These are phyloP conservation scores for Diutina catenulata DNA, from an alignment of 1,139 yeast genomes.

Conservation along the genomic window DNA sequence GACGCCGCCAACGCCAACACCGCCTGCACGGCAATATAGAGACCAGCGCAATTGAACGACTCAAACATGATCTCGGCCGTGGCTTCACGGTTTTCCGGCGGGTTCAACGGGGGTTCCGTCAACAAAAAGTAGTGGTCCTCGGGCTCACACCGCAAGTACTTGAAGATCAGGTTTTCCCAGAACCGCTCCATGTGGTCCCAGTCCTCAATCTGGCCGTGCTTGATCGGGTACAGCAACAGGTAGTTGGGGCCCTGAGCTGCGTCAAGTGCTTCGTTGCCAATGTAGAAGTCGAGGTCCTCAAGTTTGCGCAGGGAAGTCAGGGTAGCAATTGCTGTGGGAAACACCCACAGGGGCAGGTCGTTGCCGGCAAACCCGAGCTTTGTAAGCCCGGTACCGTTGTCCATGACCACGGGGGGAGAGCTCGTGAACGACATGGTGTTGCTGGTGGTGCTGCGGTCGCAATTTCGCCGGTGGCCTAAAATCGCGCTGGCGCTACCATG, in stretches of 20 bases:
- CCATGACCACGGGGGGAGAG: slow-evolving; percentile 94
- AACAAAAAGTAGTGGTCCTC: slow-evolving; percentile 93
- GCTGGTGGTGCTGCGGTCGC: too few species aligned
- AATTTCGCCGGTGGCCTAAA: too few species aligned
- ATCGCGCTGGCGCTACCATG: too few species aligned
- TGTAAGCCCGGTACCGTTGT: slow-evolving; percentile 96
- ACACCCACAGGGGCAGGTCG: slow-evolving; percentile 93
- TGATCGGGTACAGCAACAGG: slow-evolving; percentile 81
- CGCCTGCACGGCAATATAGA: slow-evolving; percentile 97
- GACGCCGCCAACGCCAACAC: slow-evolving; percentile 97
- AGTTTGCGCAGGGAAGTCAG: slow-evolving; percentile 60
- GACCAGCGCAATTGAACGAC: slow-evolving; percentile 95
- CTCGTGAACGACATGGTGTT: slow-evolving; percentile 48
- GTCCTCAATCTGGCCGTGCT: slow-evolving; percentile 95
- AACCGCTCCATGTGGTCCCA: slow-evolving; percentile 99
- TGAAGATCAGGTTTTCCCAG: slow-evolving; percentile 96
- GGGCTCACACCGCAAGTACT: slow-evolving; percentile 93
- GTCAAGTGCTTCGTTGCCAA: slow-evolving; percentile 88
- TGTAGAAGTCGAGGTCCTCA: slow-evolving; percentile 88
- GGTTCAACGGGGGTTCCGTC: slow-evolving; percentile 97
- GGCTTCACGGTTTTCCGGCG: slow-evolving; percentile 97
- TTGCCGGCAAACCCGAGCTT: slow-evolving; percentile 98
- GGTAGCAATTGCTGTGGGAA: slow-evolving; percentile 97
- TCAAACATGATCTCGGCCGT: slow-evolving; percentile 99
- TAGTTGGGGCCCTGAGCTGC: slow-evolving; percentile 89